A percentile compares a stretch with the other conserved stretches of the same genome.
These are phyloP conservation scores for Scleromitrula shiraiana DNA, from an alignment of 2,329 filamentous ascomycete species.

Conservation along the genomic window DNA sequence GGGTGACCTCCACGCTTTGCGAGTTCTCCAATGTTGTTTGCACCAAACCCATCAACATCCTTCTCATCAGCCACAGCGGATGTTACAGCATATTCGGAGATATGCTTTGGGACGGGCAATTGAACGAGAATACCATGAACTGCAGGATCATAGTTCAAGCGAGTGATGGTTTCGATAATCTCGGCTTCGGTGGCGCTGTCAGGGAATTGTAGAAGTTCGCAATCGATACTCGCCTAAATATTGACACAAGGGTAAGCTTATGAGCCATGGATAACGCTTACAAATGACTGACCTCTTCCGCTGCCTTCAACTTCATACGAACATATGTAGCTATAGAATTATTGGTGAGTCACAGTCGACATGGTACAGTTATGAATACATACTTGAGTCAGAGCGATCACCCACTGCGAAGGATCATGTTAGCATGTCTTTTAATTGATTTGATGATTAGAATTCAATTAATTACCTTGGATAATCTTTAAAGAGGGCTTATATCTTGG, in stretches of 20 bases:
- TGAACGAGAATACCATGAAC: constrained; percentile 94
- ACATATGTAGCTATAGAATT: constrained; percentile 74
- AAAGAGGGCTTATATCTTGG: constrained; percentile 82
- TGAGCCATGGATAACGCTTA: too few species aligned
- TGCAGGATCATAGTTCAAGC: constrained; percentile 75
- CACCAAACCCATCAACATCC: constrained; percentile 95
- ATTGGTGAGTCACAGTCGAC: not conserved
- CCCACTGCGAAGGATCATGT: constrained; percentile 53
- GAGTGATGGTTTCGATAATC: constrained; percentile 71
- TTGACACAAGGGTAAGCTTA: constrained; percentile 11
- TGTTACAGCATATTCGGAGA: constrained; percentile 85
- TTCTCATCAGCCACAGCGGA: constrained; percentile 88
- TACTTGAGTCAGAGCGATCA: constrained; percentile 86
- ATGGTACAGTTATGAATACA: constrained; percentile 28
- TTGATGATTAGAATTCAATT: not conserved
- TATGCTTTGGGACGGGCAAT: constrained; percentile 78
- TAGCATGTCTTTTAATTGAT: constrained; percentile 12
- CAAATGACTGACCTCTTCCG: constrained; percentile 60
- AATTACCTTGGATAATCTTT: constrained; percentile 84
- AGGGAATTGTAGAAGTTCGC: constrained; percentile 76
- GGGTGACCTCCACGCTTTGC: constrained; percentile 90
- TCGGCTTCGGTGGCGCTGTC: constrained; percentile 77
- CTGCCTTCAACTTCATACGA: constrained; percentile 98
- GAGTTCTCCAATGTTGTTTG: constrained; percentile 89
- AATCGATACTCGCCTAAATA: constrained; percentile 76